Base-by-base conservation (phyloP, 2,329 filamentous ascomycete genomes). In the Helotiales sp. region DNA sequence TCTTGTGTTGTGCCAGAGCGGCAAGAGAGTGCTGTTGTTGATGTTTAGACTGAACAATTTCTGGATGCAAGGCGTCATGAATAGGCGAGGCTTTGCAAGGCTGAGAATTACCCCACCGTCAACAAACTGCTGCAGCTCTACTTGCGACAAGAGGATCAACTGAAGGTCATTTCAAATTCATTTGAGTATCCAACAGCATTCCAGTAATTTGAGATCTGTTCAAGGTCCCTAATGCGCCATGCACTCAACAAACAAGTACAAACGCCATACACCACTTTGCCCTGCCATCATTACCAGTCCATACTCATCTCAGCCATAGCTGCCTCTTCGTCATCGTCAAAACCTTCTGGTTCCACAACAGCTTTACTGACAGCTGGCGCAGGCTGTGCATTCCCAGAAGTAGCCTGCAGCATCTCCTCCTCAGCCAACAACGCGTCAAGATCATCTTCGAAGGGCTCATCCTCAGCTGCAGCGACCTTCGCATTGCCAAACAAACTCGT, bases 291-390 rank as follows among this genome's bases (percentile, higher is more conserved):
- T 55, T 57, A 55, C 27, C 55, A 55, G 29, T 55, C 49, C 52
- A 61, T 81, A 38, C 81, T 81, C 80, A 85, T 82, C 62, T 84
- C 84, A 34, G 81, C 83, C 84, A 91, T 86, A 0, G 81, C 86
- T 59, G 85, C 87, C 72, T 76, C 53, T 22, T 67, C 68, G 61
- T 67, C 61, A 8, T 62, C 76, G 55, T 83, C 80, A 12, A 82
- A 74, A 34, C 77, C 74, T 33, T 75, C 72, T 24, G 75, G 48
- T 2, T 34, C 27, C 15, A 27, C 17, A 25, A 19, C 8, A 31
- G 40, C 10, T 33, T 57, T 55, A 24, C 19, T 55, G 48, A 58
- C 62, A 44, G 58, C 63, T 24, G 65, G 57, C 15, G 62, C 60
- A 12, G 60, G 24, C 54, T 64, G 38, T 19, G 24, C 17, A 25